phyloP scores from a whole-genome alignment of 164 flowering plant genomes.

The Vitis rotundifolia region DNA sequence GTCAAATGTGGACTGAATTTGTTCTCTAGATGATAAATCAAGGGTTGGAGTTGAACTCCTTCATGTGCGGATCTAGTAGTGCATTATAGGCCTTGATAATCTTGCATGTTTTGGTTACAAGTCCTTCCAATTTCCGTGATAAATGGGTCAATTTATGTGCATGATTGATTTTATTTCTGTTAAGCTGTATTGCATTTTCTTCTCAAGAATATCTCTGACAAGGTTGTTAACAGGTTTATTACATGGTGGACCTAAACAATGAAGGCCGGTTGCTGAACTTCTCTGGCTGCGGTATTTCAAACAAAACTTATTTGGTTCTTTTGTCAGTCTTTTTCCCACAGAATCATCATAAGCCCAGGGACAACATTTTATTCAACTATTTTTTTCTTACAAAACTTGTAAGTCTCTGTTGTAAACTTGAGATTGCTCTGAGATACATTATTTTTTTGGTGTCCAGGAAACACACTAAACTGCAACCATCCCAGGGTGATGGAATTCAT shows the following conservation, averaged over 20 bases:
- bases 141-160: no score
- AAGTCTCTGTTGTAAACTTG: not conserved
- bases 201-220: not conserved
- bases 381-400: not conserved
- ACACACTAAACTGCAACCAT: constrained; percentile 95
- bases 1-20: not conserved
- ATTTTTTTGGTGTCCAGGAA: constrained; percentile 55
- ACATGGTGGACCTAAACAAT: constrained; percentile 70
- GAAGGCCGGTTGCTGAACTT: constrained; percentile 64
- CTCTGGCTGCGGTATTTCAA: constrained; percentile 86
- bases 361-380: not conserved
- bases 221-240: constrained; percentile 68
- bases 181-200: not conserved
- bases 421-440: constrained; percentile 9
- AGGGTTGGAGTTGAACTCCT: not conserved
- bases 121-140: not conserved
- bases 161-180: not conserved
- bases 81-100: no score
- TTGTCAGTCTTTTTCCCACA: not conserved
- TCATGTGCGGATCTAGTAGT: no score
- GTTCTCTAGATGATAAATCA: not conserved
- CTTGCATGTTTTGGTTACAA: no score
- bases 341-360: not conserved
- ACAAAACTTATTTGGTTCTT: not conserved
- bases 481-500: constrained; percentile 96